phyloP scores from a whole-genome alignment of 805 yeast genomes.

The Ogataea paradorogensis region DNA sequence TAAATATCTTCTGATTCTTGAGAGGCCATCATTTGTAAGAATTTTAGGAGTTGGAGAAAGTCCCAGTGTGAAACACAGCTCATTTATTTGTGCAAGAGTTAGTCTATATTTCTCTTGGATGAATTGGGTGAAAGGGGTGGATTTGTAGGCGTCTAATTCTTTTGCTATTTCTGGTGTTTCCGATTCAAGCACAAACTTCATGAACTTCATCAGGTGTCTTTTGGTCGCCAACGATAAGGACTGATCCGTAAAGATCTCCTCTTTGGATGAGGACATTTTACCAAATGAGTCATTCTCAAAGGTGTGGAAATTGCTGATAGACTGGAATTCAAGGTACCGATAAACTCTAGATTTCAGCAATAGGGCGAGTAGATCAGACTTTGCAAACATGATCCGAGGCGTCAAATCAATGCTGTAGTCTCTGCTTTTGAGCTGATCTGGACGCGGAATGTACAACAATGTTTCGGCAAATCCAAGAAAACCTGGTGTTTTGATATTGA shows the following conservation, averaged over 20 bases:
- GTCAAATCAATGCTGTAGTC: constrained; percentile 86
- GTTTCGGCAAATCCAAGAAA: constrained; percentile 52
- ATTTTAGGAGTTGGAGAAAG: constrained; percentile 61
- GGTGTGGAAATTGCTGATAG: constrained; percentile 86
- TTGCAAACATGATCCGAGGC: constrained; percentile 86
- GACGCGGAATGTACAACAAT: constrained; percentile 71
- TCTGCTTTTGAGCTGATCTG: constrained; percentile 53
- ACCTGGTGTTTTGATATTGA: constrained; percentile 44
- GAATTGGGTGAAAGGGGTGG: constrained; percentile 57
- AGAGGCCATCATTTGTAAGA: constrained; percentile 69
- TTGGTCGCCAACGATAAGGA: constrained; percentile 70
- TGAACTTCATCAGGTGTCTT: constrained; percentile 84
- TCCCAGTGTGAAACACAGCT: constrained; percentile 83
- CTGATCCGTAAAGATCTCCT: constrained; percentile 91
- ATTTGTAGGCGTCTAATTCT: constrained; percentile 51
- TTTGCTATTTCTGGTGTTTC: constrained; percentile 45
- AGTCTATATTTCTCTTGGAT: constrained; percentile 65
- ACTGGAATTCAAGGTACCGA: constrained; percentile 88
- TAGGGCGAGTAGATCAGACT: constrained; percentile 78
- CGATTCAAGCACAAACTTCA: constrained; percentile 80
- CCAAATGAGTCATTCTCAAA: constrained; percentile 89
- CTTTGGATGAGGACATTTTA: constrained; percentile 80
- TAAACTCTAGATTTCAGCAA: constrained; percentile 83
- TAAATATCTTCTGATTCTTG: constrained; percentile 79
- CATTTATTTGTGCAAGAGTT: constrained; percentile 72